Base-by-base conservation (phyloP, 805 yeast genomes). In the Kuraishia ogatae region DNA sequence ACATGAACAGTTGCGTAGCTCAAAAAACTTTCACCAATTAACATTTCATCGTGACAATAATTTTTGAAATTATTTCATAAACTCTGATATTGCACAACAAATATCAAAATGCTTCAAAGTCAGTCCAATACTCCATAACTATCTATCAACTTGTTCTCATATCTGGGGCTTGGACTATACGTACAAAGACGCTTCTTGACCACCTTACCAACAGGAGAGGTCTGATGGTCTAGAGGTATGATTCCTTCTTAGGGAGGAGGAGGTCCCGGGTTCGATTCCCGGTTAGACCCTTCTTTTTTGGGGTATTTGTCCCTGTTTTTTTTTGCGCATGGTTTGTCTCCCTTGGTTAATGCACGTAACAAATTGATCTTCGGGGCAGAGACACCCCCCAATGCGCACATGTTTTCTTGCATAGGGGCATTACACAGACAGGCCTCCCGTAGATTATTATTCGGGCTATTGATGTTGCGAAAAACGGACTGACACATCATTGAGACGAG, bases 231-330 rank as follows among this genome's bases (percentile, higher is more conserved):
- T 56, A 56, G 58, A 51, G 56, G 58, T 56, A 56, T 56, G 58
- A 56, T 56, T 54, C 56, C 50, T 26, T 54, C 58, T 56, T 56
- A 56, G 58, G 58, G 58, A 51, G 58, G 50, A 26, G 50, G 58
- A 54, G 58, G 58, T 56, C 58, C 58, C 57, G 58, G 57, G 58
- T 56, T 56, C 58, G 57, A 56, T 56, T 56, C 58, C 57, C 58
- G 57, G 58, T 48, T 35, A 54, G 58, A 26, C 56, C 58, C 58
- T 22, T n/a, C 23, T 26, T 50, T 50, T 35, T 35, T 35, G 43
- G 43, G 43, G 13, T 3, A 35, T 35, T 35, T 35, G 7, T 35
- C 43, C 43, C 43, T 13, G 35, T 51, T 51, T 50, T 47, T 48
- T 48, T 48, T 48, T 3, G 43, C 43, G n/a, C 10, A 7, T 28